These are phyloP conservation scores for Cokeromyces recurvatus DNA, from an alignment of 371 early-diverging fungal genomes.

Conservation along the genomic window DNA sequence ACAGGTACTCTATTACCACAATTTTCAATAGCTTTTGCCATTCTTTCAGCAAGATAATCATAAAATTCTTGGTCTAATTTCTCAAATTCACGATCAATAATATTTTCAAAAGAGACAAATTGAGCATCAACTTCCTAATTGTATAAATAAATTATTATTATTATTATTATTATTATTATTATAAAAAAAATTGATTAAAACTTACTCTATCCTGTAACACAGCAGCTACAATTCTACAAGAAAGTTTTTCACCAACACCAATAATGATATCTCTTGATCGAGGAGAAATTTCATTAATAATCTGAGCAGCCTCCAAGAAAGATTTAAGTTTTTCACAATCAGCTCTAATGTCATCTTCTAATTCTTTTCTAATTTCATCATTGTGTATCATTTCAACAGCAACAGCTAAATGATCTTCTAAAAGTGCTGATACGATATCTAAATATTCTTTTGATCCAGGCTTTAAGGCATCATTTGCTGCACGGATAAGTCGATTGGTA, in stretches of 20 bases:
- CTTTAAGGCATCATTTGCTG: slow-evolving; percentile 65
- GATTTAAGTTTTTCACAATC: slow-evolving; percentile 76
- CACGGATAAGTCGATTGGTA: slow-evolving; percentile 68
- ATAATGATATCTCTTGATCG: slow-evolving; percentile 93
- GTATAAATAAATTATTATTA: not conserved
- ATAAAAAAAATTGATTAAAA: not conserved
- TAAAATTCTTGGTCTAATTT: slow-evolving; percentile 89
- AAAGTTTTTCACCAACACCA: slow-evolving; percentile 90
- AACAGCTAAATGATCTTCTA: slow-evolving; percentile 75
- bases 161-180: not conserved
- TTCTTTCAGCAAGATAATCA: slow-evolving; percentile 73
- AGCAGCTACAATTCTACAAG: slow-evolving; percentile 86
- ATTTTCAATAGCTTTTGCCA: slow-evolving; percentile 58
- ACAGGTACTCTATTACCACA: slow-evolving; percentile 77
- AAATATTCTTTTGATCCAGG: slow-evolving; percentile 59
- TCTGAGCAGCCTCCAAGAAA: slow-evolving; percentile 90
- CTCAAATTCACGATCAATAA: slow-evolving; percentile 78
- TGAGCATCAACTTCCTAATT: slow-evolving; percentile 74
- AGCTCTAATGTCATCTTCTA: slow-evolving; percentile 56
- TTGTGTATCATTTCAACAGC: slow-evolving; percentile 56
- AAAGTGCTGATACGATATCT: slow-evolving; percentile 75
- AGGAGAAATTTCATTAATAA: slow-evolving; percentile 95
- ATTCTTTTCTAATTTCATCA: slow-evolving; percentile 44
- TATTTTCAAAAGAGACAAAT: slow-evolving; percentile 82
- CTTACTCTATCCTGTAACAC: slow-evolving; percentile 65